Evolutionary conservation across 2,329 filamentous ascomycete species (phyloP).

Genomic region (Hypoxylon rubiginosum): DNA sequence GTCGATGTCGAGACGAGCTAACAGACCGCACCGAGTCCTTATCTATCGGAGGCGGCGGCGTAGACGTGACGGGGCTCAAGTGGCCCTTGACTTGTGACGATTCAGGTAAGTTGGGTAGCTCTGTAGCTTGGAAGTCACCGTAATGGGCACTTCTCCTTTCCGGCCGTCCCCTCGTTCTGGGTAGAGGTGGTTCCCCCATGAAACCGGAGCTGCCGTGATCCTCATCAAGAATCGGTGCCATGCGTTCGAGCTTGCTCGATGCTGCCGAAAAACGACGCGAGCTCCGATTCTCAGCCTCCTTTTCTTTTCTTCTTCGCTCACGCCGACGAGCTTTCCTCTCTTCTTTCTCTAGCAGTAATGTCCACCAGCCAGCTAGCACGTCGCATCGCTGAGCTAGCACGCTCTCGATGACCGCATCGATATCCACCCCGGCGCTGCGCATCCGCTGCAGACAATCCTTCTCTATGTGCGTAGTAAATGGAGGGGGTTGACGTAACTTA

Average conservation of each 20-base stretch:
- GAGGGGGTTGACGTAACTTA: slow-evolving; percentile 81
- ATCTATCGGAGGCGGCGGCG: slow-evolving; percentile 80
- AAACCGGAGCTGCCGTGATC: slow-evolving; percentile 71
- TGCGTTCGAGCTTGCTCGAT: slow-evolving; percentile 85
- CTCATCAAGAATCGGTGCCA: slow-evolving; percentile 81
- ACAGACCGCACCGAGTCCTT: slow-evolving; percentile 82
- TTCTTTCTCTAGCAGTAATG: slow-evolving; percentile 92
- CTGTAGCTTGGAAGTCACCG: slow-evolving; percentile 74
- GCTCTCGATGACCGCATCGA: slow-evolving; percentile 94
- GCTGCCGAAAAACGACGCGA: slow-evolving; percentile 88
- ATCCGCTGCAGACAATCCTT: slow-evolving; percentile 93
- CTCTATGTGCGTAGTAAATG: slow-evolving; percentile 88
- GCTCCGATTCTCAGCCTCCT: slow-evolving; percentile 83
- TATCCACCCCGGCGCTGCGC: slow-evolving; percentile 93
- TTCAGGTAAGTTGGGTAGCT: slow-evolving; percentile 84
- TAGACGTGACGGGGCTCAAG: slow-evolving; percentile 58
- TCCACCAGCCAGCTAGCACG: slow-evolving; percentile 95
- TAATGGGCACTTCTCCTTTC: slow-evolving; percentile 80
- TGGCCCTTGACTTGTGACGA: slow-evolving; percentile 61
- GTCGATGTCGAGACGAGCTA: slow-evolving; percentile 82
- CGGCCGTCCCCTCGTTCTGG: slow-evolving; percentile 80
- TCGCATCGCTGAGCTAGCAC: slow-evolving; percentile 92
- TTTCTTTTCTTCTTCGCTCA: slow-evolving; percentile 87
- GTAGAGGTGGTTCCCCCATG: slow-evolving; percentile 62
- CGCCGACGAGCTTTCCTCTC: slow-evolving; percentile 84